Conservation (phyloP, 768 basidiomycete genomes). For the Rhizopogon vesiculosus region DNA sequence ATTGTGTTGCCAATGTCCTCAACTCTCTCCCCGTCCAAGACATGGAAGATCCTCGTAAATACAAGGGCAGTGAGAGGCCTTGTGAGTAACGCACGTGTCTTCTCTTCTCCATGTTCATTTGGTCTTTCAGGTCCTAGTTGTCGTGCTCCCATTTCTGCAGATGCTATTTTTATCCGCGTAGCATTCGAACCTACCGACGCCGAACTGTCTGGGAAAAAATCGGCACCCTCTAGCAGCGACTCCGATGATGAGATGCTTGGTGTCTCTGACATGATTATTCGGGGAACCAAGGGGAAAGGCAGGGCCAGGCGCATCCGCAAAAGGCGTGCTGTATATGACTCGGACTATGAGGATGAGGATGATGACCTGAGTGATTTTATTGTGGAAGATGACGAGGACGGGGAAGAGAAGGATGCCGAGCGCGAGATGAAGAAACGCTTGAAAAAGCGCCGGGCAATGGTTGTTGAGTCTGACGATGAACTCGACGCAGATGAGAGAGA, state of each 20-base stretch:
- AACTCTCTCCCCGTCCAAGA: constrained; percentile 32
- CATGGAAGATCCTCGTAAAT: constrained; percentile 29
- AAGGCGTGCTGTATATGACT: constrained; percentile 19
- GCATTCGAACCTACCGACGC: constrained; percentile 60
- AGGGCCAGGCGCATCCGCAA: constrained; percentile 20
- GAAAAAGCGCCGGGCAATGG: constrained; percentile 33
- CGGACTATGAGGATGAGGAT: constrained; percentile 28
- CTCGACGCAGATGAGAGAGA: constrained; percentile 36
- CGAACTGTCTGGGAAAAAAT: constrained; percentile 25
- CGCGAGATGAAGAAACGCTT: constrained; percentile 32
- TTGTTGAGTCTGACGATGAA: constrained; percentile 44
- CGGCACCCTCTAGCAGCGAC: constrained; percentile 13
- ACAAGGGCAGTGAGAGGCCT: constrained; percentile 41
- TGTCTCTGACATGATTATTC: constrained; percentile 10
- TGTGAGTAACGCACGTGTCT: constrained; percentile 33
- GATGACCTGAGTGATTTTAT: constrained; percentile 50
- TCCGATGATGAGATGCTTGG: constrained; percentile 31
- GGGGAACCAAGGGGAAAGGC: constrained; percentile 11
- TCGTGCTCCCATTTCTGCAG: constrained; percentile 41
- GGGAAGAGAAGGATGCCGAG: constrained; percentile 45
- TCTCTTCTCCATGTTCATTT: background rate
- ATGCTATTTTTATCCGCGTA: constrained; percentile 46
- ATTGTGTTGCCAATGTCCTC: constrained; percentile 51
- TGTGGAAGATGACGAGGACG: constrained; percentile 47
- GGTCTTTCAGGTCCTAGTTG: constrained; percentile 53